Conservation (phyloP, 805 yeast species). For the Blastobotrys robertii region DNA sequence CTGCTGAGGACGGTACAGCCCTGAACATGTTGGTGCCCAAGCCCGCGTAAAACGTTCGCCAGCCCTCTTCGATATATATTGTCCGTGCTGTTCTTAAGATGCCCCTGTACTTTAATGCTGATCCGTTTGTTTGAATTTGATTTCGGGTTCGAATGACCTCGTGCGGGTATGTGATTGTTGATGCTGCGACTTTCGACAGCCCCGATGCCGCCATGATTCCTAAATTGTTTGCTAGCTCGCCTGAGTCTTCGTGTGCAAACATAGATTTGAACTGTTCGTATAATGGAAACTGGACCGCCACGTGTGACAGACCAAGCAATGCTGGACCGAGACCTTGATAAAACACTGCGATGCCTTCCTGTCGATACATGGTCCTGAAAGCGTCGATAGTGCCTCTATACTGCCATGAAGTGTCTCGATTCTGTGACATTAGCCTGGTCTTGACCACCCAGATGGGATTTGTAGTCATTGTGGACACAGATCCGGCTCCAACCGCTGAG, state of each 20-base stretch:
- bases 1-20: constrained; percentile 91
- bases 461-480: constrained; percentile 70
- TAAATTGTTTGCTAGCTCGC: constrained; percentile 10
- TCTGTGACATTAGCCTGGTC: constrained; percentile 75
- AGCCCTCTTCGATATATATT: constrained; percentile 58
- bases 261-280: constrained; percentile 70
- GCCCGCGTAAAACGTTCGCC: constrained; percentile 81
- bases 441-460: constrained; percentile 98
- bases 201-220: constrained; percentile 52
- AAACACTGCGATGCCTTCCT: constrained; percentile 74
- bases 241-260: constrained; percentile 27
- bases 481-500: constrained; percentile 81
- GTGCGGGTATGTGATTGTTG: constrained; percentile 87
- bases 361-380: constrained; percentile 59
- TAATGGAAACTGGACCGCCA: constrained; percentile 92
- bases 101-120: constrained; percentile 24
- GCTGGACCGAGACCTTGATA: constrained; percentile 90
- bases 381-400: constrained; percentile 82
- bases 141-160: constrained; percentile 87
- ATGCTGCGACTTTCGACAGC: constrained; percentile 78
- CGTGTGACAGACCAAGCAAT: constrained; percentile 80
- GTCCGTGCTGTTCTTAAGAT: constrained; percentile 26
- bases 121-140: constrained; percentile 42
- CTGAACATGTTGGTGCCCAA: constrained; percentile 75
- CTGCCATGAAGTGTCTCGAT: constrained; percentile 28